These are phyloP conservation scores for Colletotrichum sp. DNA, from an alignment of 2,329 filamentous ascomycete species.

Conservation along the genomic window DNA sequence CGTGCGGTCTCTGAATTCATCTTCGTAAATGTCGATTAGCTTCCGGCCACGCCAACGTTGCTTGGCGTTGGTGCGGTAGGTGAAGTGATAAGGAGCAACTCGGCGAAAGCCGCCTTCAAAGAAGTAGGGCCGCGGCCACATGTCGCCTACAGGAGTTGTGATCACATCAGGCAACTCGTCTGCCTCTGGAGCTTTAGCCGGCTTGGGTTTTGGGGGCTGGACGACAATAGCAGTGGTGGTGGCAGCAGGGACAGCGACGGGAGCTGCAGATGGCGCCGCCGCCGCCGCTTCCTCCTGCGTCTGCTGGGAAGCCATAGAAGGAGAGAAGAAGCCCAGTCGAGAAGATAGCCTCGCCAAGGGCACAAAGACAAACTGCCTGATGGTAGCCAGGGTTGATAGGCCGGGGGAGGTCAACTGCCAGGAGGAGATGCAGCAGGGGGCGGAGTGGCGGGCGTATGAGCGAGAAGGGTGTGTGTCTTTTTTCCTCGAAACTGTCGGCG, in stretches of 20 bases:
- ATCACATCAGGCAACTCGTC: slow-evolving; percentile 24
- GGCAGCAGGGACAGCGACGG: neutral
- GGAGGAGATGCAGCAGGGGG: neutral
- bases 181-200: neutral
- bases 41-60: slow-evolving; percentile 86
- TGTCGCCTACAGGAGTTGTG: slow-evolving; percentile 37
- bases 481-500: neutral
- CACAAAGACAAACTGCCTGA: neutral
- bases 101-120: slow-evolving; percentile 84
- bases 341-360: slow-evolving; percentile 7
- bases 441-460: neutral
- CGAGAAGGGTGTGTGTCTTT: neutral
- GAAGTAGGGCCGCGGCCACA: slow-evolving; percentile 74
- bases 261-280: neutral
- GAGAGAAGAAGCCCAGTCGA: neutral
- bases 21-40: slow-evolving; percentile 85
- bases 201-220: neutral
- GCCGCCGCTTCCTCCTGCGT: neutral
- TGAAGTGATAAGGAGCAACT: slow-evolving; percentile 87
- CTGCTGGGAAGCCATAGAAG: slow-evolving; percentile 3
- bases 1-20: slow-evolving; percentile 90
- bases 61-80: slow-evolving; percentile 95
- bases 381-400: slow-evolving; percentile 12
- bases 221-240: neutral
- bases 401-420: neutral